These are phyloP conservation scores for Neopestalotiopsis rosae DNA, from an alignment of 2,329 filamentous ascomycete species.

Conservation along the genomic window DNA sequence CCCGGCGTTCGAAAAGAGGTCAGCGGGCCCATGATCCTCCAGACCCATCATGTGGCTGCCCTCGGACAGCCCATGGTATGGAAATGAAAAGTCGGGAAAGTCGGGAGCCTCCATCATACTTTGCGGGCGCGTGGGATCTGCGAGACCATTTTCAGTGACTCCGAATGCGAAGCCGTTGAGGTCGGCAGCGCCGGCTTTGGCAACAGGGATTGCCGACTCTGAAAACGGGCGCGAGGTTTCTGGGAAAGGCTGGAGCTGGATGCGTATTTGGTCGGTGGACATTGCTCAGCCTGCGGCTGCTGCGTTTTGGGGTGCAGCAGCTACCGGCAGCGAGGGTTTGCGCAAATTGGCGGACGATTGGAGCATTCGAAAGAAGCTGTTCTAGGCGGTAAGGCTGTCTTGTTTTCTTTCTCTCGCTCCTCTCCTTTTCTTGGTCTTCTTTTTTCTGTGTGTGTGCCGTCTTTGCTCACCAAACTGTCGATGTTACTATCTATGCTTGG, in stretches of 20 bases:
- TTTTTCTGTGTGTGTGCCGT: neutral
- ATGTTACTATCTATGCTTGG: constrained; percentile 13
- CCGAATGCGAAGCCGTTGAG: constrained; percentile 45
- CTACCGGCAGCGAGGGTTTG: constrained; percentile 6
- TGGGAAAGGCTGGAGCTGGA: constrained; percentile 13
- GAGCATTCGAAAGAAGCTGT: neutral
- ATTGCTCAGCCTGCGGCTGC: constrained; percentile 37
- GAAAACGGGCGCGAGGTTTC: constrained; percentile 39
- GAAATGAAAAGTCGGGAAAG: constrained; percentile 60
- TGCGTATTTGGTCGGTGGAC: constrained; percentile 42
- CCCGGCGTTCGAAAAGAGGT: constrained; percentile 34
- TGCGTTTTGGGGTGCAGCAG: constrained; percentile 22
- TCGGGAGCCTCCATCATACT: constrained; percentile 51
- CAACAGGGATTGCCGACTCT: constrained; percentile 36
- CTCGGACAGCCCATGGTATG: constrained; percentile 51
- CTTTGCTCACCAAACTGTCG: neutral
- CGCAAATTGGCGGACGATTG: neutral
- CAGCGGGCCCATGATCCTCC: constrained; percentile 38
- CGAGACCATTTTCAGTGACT: constrained; percentile 37
- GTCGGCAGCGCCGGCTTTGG: constrained; percentile 37
- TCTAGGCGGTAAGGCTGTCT: neutral
- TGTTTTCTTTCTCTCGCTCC: neutral
- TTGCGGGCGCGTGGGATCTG: constrained; percentile 36
- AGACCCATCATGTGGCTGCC: constrained; percentile 48
- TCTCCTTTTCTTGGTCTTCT: neutral